Evolutionary conservation across 495 filamentous ascomycete genomes (phyloP).

Genomic region (Cladorrhinum samala): DNA sequence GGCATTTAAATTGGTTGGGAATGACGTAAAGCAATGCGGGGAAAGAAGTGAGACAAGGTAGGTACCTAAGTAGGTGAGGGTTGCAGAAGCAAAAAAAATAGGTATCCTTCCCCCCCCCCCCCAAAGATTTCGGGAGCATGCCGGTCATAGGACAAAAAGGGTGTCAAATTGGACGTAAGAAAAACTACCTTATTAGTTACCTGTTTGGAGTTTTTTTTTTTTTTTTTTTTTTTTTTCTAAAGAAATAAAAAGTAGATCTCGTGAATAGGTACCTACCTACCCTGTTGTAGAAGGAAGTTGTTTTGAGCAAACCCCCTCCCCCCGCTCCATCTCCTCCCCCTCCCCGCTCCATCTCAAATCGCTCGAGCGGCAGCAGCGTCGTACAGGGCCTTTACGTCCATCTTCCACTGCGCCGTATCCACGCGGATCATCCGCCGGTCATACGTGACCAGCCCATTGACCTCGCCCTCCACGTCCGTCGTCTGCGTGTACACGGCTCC

Average conservation of each 20-base stretch:
- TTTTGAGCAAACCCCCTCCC: not conserved
- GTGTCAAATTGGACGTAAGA: too few relatives aligned
- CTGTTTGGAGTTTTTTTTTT: too few relatives aligned
- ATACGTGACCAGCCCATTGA: constrained; percentile 64
- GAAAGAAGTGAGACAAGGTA: too few relatives aligned
- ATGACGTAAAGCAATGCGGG: not conserved
- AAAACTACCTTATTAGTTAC: too few relatives aligned
- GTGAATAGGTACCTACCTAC: too few relatives aligned
- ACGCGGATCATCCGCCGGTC: constrained; percentile 52
- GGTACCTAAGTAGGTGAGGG: too few relatives aligned
- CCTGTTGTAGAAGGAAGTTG: not conserved
- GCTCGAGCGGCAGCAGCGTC: constrained; percentile 38
- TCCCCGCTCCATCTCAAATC: too few relatives aligned
- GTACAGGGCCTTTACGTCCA: constrained; percentile 54
- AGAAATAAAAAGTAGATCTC: too few relatives aligned
- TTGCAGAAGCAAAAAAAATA: not conserved
- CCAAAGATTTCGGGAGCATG: too few relatives aligned
- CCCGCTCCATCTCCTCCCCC: too few relatives aligned
- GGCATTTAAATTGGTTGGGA: not conserved
- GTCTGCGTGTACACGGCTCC: constrained; percentile 61
- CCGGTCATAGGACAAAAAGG: too few relatives aligned
- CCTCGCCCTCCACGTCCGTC: constrained; percentile 68
- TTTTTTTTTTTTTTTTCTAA: too few relatives aligned
- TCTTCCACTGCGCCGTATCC: constrained; percentile 52
- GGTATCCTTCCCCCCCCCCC: not conserved